These are phyloP conservation scores for Ophiostoma sp. DNA, from an alignment of 2,329 filamentous ascomycete species.

Conservation along the genomic window DNA sequence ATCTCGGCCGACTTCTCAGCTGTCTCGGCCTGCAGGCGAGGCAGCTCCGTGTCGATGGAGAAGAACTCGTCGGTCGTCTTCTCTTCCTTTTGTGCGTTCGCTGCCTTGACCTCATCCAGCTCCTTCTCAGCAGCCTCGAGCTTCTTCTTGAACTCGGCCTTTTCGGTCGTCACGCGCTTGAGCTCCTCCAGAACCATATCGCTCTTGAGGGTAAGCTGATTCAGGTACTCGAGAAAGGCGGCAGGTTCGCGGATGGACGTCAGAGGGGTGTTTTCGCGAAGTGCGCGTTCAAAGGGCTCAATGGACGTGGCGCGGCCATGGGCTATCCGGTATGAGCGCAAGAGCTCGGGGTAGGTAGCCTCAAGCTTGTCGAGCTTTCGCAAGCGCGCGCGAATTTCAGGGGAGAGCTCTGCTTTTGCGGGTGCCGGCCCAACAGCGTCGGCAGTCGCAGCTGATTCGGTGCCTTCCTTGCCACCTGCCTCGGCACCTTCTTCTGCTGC, in stretches of 20 bases:
- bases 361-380: constrained; percentile 88
- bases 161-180: constrained; percentile 77
- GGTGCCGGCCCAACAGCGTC: background rate
- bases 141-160: constrained; percentile 73
- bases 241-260: constrained; percentile 81
- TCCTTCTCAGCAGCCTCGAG: constrained; percentile 64
- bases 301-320: constrained; percentile 82
- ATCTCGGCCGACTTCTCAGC: constrained; percentile 64
- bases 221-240: constrained; percentile 82
- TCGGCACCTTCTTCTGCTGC: background rate
- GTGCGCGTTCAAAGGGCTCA: constrained; percentile 84
- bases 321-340: constrained; percentile 86
- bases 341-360: constrained; percentile 80
- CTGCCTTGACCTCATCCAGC: constrained; percentile 45
- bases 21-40: constrained; percentile 70
- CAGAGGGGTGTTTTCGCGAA: constrained; percentile 88
- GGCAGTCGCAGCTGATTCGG: background rate
- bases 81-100: constrained; percentile 35
- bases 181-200: constrained; percentile 94
- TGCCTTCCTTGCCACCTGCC: background rate
- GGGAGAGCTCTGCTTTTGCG: constrained; percentile 54
- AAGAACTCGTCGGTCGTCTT: constrained; percentile 66
- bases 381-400: constrained; percentile 69
- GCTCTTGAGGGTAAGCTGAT: constrained; percentile 75
- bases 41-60: constrained; percentile 83